Base-by-base conservation (phyloP, 176 grass and related monocot species). In the Pontederia crassipes region DNA sequence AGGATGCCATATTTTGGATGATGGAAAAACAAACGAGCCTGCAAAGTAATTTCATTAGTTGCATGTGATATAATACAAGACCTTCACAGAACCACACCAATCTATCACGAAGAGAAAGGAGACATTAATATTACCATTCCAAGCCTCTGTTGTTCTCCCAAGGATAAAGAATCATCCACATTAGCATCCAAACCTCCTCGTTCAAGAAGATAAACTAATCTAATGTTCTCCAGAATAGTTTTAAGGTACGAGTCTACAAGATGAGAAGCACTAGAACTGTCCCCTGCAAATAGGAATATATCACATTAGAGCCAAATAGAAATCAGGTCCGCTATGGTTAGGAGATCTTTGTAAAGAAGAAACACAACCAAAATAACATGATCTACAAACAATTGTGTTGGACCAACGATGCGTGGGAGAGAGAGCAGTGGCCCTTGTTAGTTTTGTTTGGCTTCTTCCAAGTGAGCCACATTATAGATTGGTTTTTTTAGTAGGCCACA, bases 181-280 rank as follows among this genome's bases (percentile, higher is more conserved):
- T 79, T 80, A 71, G 93, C 83, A 81, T 97, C 84, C 93, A 87
- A 97, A 11, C 93, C 84, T 97, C 91, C 93, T 53, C 93, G 90
- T 35, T 92, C 87, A 57, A 97, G 76, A 81, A 97, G 93, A 72
- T 97, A 97, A 54, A 97, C 57, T 72, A 97, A 61, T 9, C 87
- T 70, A 10, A 97, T 84, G 78, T 88, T 82, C 63, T 81, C 84
- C 55, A 92, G 74, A 81, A 97, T 80, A 46, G 68, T 92, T 74
- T 75, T 91, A 67, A 97, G 70, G 80, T 83, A 84, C 68, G 69
- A 87, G 79, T 97, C 84, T 20, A 97, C 55, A 47, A 85, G 61
- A 54, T n/a, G n/a, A 57, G 81, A 68, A 45, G 83, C 81, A 59
- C 68, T 64, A 68, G 74, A 65, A 4, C 10, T 79, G 46, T 83